Evolutionary conservation across 495 filamentous ascomycete species (phyloP).

Genomic region (Xylaria palmicola): DNA sequence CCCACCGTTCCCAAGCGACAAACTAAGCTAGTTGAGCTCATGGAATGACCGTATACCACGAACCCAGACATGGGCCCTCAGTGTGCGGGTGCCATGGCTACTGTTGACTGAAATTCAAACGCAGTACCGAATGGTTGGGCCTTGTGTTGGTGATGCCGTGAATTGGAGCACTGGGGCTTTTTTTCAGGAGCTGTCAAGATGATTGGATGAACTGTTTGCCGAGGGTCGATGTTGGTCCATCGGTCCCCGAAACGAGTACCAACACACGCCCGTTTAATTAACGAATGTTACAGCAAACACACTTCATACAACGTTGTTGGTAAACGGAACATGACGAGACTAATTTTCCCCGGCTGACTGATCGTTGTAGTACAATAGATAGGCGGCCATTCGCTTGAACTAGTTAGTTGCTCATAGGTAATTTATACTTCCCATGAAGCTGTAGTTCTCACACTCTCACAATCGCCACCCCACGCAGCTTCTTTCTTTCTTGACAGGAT

Average conservation of each 20-base stretch:
- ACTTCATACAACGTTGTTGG: not conserved
- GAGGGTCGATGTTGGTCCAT: not conserved
- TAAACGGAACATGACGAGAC: not conserved
- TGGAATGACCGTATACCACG: not conserved
- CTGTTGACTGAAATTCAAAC: not conserved
- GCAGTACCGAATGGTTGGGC: not conserved
- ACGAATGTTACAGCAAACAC: not conserved
- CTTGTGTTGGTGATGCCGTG: not conserved
- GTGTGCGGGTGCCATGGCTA: not conserved
- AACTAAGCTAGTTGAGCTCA: not conserved
- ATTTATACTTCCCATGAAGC: not conserved
- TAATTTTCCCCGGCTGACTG: not conserved
- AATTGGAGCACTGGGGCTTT: not conserved
- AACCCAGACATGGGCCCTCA: not conserved
- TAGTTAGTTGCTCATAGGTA: not conserved
- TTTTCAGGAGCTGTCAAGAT: not conserved
- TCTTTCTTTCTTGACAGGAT: not conserved
- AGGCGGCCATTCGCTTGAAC: not conserved
- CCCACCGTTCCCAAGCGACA: not conserved
- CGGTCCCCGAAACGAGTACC: slow-evolving; percentile 1
- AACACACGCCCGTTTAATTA: not conserved
- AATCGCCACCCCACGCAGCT: not conserved
- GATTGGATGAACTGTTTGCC: slow-evolving; percentile 3
- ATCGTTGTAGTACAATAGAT: slow-evolving; percentile 3
- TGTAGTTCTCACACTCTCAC: not conserved